Base-by-base conservation (phyloP, 306 rosid genomes). In the Comarum palustre region DNA sequence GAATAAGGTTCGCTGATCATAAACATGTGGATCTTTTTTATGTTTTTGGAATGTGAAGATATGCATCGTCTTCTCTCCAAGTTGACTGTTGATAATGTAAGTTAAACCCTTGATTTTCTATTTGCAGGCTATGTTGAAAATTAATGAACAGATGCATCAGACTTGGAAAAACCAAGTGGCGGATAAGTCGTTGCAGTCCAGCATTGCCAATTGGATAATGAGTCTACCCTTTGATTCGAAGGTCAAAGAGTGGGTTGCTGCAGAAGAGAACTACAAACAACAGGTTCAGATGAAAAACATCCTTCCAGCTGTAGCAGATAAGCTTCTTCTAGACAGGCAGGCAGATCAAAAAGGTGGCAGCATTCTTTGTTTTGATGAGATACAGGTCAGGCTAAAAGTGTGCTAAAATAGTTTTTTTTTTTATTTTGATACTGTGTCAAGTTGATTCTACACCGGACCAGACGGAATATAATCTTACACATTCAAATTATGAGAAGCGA, bases 131-230 rank as follows among this genome's bases (percentile, higher is more conserved):
- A 94, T 94, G 98, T 92, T 94, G 73, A 91, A 85, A 85, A 94
- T 94, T 80, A 94, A 94, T 83, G 98, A 91, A 77, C 94, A 86
- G 29, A 94, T 94, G 98, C 98, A 94, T 79, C 87, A 86, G 82
- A 84, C 88, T 82, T 94, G 98, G 98, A 91, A 85, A 80, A 83
- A 76, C 36, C 96, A 94, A 80, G 81, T 79, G 72, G 89, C 83
- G 78, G 96, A 84, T 75, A 87, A 89, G 85, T 81, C 94, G 70
- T 76, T 87, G 58, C 88, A 89, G 71, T 94, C 91, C 2, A 84
- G 79, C 83, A 64, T 89, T 75, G 82, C 92, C 60, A 79, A 87
- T 89, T 94, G 98, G 97, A 87, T 94, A 76, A 86, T 73, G 90
- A 91, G 84, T 81, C 96, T 91, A 68, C 95, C 98, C 11, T 82